Base-by-base conservation (phyloP, 345 rosid genomes). In the Nephelium lappaceum region DNA sequence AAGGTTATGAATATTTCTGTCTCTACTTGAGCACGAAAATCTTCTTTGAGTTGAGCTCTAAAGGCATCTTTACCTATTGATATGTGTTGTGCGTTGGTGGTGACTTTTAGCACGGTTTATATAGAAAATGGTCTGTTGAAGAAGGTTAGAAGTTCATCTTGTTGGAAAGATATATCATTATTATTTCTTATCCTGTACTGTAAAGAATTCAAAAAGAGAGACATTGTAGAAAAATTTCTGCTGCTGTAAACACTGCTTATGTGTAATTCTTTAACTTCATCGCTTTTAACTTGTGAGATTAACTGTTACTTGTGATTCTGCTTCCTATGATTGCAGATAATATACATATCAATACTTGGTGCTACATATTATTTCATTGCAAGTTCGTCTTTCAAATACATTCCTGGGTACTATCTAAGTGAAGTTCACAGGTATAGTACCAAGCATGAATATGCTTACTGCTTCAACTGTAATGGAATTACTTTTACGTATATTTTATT, bases 361-460 rank as follows among this genome's bases (percentile, higher is more conserved):
- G 87, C 83, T 65, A 87, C 87, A 53, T 94, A 92, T 85, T 92
- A 81, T 87, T 79, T 86, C 49, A 82, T 86, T 79, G 89, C 79
- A 60, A 84, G 77, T 24, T 87, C 98, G 25, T 87, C 88, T 61
- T 94, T 96, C 79, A 75, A 72, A 82, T 96, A 93, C 78, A 88
- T 96, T 67, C 97, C 98, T 74, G 98, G 98, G 63, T 91, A 92
- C 81, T 95, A 95, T 83, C 69, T 94, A 75, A 89, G 98, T 81
- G 92, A 78, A 84, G 74, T 84, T 80, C 99, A 94, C 87, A 92
- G 87, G 99, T 91, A 85, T 21, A 66, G 58, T 47, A 24, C 47
- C 25, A 82, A 72, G 53, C 77, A 57, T 51, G 23, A 45, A 61
- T 67, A 71, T 61, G 49, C 57, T 70, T 27, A 2, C 57, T 67